Conservation (phyloP, 768 basidiomycete genomes). For the Termitomyces heimii region DNA sequence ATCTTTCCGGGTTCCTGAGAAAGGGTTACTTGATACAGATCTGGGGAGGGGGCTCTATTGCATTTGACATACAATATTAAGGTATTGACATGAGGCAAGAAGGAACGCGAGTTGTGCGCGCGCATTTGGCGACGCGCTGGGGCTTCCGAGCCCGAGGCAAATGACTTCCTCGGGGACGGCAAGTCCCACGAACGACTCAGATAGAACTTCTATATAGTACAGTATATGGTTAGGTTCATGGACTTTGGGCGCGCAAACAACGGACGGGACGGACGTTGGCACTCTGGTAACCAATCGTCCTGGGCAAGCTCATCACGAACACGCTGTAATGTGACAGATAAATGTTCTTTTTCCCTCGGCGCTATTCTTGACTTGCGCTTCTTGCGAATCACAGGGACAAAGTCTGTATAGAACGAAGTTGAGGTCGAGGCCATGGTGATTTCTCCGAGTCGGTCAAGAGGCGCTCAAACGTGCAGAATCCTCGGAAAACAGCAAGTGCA, state of each 20-base stretch:
- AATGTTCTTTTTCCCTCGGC: slow-evolving; percentile 24
- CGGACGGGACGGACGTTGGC: slow-evolving; percentile 38
- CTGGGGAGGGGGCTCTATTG: not conserved
- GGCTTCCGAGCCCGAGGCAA: slow-evolving; percentile 74
- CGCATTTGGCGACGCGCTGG: slow-evolving; percentile 53
- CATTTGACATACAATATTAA: slow-evolving; percentile 50
- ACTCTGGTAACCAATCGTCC: slow-evolving; percentile 49
- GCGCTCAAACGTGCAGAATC: not conserved
- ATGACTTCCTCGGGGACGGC: slow-evolving; percentile 34
- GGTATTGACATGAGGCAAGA: slow-evolving; percentile 41
- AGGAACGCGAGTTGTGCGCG: slow-evolving; percentile 68
- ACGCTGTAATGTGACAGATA: slow-evolving; percentile 32
- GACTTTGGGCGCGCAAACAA: not conserved
- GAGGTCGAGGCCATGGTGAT: slow-evolving; percentile 9
- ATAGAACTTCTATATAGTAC: slow-evolving; percentile 27
- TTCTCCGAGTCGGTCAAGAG: not conserved
- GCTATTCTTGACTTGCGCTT: slow-evolving; percentile 37
- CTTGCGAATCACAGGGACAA: slow-evolving; percentile 47
- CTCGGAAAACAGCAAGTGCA: slow-evolving; percentile 11
- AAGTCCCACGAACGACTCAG: slow-evolving; percentile 23
- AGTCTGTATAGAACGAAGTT: slow-evolving; percentile 44
- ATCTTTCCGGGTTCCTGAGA: slow-evolving; percentile 42
- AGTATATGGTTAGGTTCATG: slow-evolving; percentile 5
- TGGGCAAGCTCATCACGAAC: slow-evolving; percentile 40
- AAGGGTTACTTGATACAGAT: not conserved